A percentile compares a stretch with the other conserved stretches of the same genome.
These are phyloP conservation scores for Flammula alnicola DNA, from an alignment of 1,284 basidiomycete genomes.

Conservation along the genomic window DNA sequence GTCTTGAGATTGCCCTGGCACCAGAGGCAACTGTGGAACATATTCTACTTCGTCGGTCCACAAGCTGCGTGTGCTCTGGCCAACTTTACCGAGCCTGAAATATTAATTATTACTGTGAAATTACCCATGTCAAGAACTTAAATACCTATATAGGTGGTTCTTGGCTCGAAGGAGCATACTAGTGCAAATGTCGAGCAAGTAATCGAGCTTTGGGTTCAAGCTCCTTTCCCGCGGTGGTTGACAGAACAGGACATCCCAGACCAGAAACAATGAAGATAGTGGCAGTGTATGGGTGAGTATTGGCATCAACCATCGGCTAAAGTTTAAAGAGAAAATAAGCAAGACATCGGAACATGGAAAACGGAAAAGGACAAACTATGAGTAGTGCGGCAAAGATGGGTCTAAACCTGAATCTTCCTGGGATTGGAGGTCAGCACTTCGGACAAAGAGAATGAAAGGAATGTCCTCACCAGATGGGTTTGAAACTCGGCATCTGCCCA, in stretches of 20 bases:
- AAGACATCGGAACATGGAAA: no score
- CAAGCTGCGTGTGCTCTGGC: slow-evolving; percentile 47
- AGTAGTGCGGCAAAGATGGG: slow-evolving; percentile 74
- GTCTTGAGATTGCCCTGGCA: slow-evolving; percentile 38
- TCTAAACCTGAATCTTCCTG: slow-evolving; percentile 66
- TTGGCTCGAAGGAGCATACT: slow-evolving; percentile 67
- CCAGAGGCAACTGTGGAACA: slow-evolving; percentile 46
- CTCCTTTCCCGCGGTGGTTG: slow-evolving; percentile 57
- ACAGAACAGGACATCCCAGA: slow-evolving; percentile 77
- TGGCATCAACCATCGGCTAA: slow-evolving; percentile 77
- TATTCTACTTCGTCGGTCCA: slow-evolving; percentile 56
- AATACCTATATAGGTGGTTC: slow-evolving; percentile 58
- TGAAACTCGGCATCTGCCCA: slow-evolving; percentile 71
- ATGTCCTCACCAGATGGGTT: slow-evolving; percentile 56
- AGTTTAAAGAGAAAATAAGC: background rate
- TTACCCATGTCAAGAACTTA: slow-evolving; percentile 1
- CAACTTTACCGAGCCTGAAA: slow-evolving; percentile 57
- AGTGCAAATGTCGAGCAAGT: slow-evolving; percentile 68
- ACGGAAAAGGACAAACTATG: no score
- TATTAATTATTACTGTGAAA: background rate
- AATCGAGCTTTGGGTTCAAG: slow-evolving; percentile 65
- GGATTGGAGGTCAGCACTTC: slow-evolving; percentile 5
- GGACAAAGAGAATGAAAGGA: slow-evolving; percentile 10
- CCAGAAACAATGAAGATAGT: slow-evolving; percentile 55
- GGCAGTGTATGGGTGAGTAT: slow-evolving; percentile 75